Conservation (phyloP, 1,139 yeast species). For the Candida sanyaensis region DNA sequence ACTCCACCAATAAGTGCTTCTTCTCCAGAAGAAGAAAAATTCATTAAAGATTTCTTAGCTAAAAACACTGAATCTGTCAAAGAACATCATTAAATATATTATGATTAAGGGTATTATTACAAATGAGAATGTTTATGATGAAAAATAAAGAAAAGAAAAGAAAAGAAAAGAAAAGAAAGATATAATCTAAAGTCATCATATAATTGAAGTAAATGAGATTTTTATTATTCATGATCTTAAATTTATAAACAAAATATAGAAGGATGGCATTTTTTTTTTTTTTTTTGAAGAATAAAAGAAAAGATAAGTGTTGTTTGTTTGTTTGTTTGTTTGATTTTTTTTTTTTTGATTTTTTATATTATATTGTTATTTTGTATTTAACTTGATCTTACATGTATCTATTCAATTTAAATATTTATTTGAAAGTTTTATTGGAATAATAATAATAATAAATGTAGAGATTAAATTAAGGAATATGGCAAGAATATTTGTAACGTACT, state of each 20-base stretch:
- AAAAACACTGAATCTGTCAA: constrained; percentile 32
- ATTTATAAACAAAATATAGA: constrained; percentile 2
- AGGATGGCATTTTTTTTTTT: neutral
- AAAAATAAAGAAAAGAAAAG: no score
- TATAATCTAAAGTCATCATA: neutral
- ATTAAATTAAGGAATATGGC: no score
- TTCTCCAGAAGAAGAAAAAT: constrained; percentile 87
- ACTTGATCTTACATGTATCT: constrained; percentile 1
- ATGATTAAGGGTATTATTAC: no score
- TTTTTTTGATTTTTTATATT: neutral
- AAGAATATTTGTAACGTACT: no score
- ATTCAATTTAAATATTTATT: constrained; percentile 1
- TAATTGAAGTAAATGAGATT: neutral
- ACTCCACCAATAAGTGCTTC: constrained; percentile 74
- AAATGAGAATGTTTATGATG: neutral
- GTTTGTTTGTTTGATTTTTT: neutral
- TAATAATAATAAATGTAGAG: no score
- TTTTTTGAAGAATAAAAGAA: neutral
- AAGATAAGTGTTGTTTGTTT: neutral
- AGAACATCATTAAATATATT: constrained; percentile 28
- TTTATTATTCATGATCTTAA: constrained; percentile 4
- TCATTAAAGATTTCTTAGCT: constrained; percentile 48
- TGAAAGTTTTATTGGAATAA: neutral
- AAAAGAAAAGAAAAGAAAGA: neutral
- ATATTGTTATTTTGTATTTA: neutral